Evolutionary conservation across 2,329 filamentous ascomycete species (phyloP), one percentile per base, ranked within the genome.

Genomic region (Kalmusia sp.): DNA sequence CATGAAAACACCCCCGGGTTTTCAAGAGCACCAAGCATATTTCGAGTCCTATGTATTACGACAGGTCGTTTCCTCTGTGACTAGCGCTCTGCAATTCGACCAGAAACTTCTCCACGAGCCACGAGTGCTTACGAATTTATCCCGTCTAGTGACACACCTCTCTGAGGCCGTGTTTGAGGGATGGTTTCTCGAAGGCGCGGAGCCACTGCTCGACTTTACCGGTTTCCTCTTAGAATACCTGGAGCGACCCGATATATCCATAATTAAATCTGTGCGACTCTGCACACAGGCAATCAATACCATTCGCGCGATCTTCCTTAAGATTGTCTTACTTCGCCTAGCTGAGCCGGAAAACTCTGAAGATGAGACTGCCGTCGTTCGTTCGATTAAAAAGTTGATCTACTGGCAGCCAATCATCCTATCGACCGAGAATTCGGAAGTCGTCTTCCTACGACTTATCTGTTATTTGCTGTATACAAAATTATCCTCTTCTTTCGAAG

Each of bases 321-420:
- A 89, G 55, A 84, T 96, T 4, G 86, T 92, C 4, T 79, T 98
- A 15, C 82, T 97, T 27, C 85, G 88, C 55, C 81, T 99, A 4
- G 96, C 93, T 0, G 92, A 96, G 63, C 82, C 93, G 46, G 90
- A 96, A 44, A 87, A 89, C 28, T 75, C 82, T 1, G 80, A 86
- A 48, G 80, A 82, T 2, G 84, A 89, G 52, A 71, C 76, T 6
- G 87, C 91, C 41, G 86, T 87, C 0, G 82, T 89, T 22, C 79
- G 83, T 0, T 92, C 96, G 52, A 84, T 99, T 73, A 84, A 91
- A 54, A 93, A 92, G 69, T 85, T 99, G 64, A 86, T 91, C 0
- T 98, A 97, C 73, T 99, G 95, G 95, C 95, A 98, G 71, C 92
- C 91, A 17, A 90, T 96, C 15, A 86, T 99, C 14, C 79, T 99